Evolutionary conservation across 257 asterid genomes (phyloP).

Genomic region (Thymus mandschuricus): DNA sequence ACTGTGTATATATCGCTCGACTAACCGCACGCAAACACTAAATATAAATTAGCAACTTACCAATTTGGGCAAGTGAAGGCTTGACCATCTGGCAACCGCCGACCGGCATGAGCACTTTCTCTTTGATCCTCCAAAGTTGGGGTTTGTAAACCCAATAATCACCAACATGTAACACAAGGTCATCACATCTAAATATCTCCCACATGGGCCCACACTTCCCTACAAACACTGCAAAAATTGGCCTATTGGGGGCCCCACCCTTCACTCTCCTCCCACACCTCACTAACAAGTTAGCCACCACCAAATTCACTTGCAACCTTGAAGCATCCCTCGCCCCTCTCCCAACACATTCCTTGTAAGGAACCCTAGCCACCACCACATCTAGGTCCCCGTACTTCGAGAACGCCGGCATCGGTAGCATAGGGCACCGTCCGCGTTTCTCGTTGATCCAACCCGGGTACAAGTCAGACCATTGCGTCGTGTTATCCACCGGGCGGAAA

Average conservation of each 20-base stretch:
- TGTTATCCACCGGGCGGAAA: constrained; percentile 38
- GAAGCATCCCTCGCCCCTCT: constrained; percentile 56
- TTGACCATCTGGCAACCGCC: constrained; percentile 65
- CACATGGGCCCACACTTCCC: constrained; percentile 70
- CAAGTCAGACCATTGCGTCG: constrained; percentile 50
- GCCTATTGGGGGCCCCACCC: background rate
- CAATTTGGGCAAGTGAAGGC: constrained; percentile 20
- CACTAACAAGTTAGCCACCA: constrained; percentile 66
- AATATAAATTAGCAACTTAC: background rate
- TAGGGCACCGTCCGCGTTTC: constrained; percentile 47
- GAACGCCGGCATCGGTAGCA: constrained; percentile 62
- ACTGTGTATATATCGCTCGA: too few species aligned
- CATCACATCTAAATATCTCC: constrained; percentile 85
- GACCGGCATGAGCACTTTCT: constrained; percentile 66
- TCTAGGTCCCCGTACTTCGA: constrained; percentile 49
- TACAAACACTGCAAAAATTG: constrained; percentile 56
- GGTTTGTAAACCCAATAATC: constrained; percentile 58
- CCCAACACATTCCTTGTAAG: constrained; percentile 35
- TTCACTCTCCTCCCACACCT: constrained; percentile 41
- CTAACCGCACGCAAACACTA: too few species aligned
- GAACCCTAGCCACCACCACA: constrained; percentile 62
- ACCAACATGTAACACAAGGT: constrained; percentile 53
- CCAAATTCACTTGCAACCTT: constrained; percentile 77
- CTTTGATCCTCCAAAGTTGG: constrained; percentile 43
- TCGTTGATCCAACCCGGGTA: constrained; percentile 63